A percentile compares a stretch with the other conserved stretches of the same genome.
phyloP scores from a whole-genome alignment of 176 grass and related monocot species.

The Poa annua region DNA sequence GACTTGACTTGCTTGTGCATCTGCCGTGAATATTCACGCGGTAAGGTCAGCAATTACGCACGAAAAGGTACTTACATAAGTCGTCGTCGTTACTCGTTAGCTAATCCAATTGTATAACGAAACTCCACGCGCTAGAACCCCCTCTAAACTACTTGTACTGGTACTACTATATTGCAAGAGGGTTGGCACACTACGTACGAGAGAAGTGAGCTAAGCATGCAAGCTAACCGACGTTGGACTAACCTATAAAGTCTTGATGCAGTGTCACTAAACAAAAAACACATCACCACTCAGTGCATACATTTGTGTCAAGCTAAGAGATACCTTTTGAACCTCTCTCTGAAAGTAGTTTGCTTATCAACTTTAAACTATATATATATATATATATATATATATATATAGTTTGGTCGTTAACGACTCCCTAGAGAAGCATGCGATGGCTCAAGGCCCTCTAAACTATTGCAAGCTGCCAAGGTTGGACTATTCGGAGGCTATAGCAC shows the following conservation, averaged over 20 bases:
- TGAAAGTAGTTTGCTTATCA: not conserved
- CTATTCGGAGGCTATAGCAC: slow-evolving; percentile 11
- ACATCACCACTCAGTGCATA: not conserved
- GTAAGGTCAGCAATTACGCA: slow-evolving; percentile 1
- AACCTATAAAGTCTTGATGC: not conserved
- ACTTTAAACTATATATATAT: not conserved
- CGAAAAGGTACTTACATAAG: not conserved
- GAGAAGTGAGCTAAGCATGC: not conserved
- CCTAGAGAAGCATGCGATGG: not conserved
- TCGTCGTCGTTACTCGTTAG: not conserved
- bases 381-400: too few relatives aligned
- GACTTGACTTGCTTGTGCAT: slow-evolving; percentile 36
- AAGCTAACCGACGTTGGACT: slow-evolving; percentile 18
- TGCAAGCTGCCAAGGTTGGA: slow-evolving; percentile 27
- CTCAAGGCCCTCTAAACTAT: not conserved
- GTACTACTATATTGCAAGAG: not conserved
- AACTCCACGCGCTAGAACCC: not conserved
- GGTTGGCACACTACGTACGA: not conserved
- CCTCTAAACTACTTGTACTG: not conserved
- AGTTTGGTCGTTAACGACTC: slow-evolving; percentile 15
- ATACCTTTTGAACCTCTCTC: not conserved
- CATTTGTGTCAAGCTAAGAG: not conserved
- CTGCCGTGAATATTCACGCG: slow-evolving; percentile 29
- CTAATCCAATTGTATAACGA: not conserved
- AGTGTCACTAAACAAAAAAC: not conserved